These are phyloP conservation scores for Boletus rex-veris DNA, from an alignment of 768 basidiomycete species.

Conservation along the genomic window DNA sequence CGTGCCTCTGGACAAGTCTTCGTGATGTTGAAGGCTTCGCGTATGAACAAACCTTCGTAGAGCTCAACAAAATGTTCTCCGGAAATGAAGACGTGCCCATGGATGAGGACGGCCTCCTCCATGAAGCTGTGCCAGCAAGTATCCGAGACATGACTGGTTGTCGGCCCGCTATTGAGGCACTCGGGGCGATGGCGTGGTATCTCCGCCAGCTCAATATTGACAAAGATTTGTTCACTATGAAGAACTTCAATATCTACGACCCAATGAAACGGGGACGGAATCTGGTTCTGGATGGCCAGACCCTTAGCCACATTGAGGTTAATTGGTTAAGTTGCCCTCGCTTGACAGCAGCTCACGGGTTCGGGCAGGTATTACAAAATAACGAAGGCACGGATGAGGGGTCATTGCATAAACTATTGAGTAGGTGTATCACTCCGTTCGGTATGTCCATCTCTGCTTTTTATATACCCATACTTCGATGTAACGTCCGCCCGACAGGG, in stretches of 20 bases:
- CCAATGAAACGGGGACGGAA: slow-evolving; percentile 90
- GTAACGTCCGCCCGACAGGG: slow-evolving; percentile 43
- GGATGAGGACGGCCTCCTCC: slow-evolving; percentile 41
- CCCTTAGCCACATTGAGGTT: slow-evolving; percentile 92
- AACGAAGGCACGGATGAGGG: slow-evolving; percentile 94
- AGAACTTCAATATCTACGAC: slow-evolving; percentile 96
- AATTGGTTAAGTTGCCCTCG: slow-evolving; percentile 5
- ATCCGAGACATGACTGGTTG: slow-evolving; percentile 72
- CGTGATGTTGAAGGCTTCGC: slow-evolving; percentile 78
- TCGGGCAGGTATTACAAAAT: slow-evolving; percentile 71
- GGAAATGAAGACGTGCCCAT: slow-evolving; percentile 41
- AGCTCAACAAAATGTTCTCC: slow-evolving; percentile 66
- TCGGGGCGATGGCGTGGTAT: slow-evolving; percentile 95
- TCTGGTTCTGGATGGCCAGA: slow-evolving; percentile 89
- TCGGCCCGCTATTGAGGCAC: slow-evolving; percentile 69
- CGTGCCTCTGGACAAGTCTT: slow-evolving; percentile 87
- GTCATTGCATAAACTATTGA: slow-evolving; percentile 76
- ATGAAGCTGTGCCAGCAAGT: slow-evolving; percentile 54
- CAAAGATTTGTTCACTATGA: slow-evolving; percentile 91
- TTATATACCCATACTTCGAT: neutral
- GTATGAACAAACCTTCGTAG: slow-evolving; percentile 65
- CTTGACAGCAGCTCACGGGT: slow-evolving; percentile 3
- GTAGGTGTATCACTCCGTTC: slow-evolving; percentile 86
- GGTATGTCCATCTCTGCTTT: slow-evolving; percentile 43
- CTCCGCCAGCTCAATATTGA: slow-evolving; percentile 93